A percentile compares a stretch with the other conserved stretches of the same genome.
Evolutionary conservation across 148 eudicot species (phyloP).

Genomic region (Rhododendron kiyosumense): DNA sequence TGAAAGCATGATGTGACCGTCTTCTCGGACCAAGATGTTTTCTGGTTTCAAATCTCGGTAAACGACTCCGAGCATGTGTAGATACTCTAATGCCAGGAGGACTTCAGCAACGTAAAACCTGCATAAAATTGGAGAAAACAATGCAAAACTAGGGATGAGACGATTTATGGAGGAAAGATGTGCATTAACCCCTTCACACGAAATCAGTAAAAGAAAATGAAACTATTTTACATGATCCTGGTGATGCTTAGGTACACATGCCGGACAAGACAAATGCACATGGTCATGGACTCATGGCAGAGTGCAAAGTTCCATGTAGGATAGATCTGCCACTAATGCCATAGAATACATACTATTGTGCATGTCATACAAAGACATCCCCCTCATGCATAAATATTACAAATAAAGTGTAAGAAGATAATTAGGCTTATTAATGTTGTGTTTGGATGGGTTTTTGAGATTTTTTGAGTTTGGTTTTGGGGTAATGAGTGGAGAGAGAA

Average conservation of each 20-base stretch:
- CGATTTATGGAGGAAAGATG: not conserved
- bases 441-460: no score
- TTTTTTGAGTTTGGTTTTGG: no score
- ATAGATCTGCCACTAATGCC: not conserved
- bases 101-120: conserved; percentile 87
- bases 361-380: not conserved
- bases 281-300: not conserved
- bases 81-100: conserved; percentile 76
- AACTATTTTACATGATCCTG: not conserved
- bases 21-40: conserved; percentile 73
- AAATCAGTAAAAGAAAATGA: not conserved
- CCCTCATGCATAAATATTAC: not conserved
- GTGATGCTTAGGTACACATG: not conserved
- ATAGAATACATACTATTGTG: not conserved
- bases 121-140: conserved; percentile 9
- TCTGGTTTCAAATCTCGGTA: conserved; percentile 85
- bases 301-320: not conserved
- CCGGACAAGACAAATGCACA: not conserved
- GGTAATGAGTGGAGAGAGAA: no score
- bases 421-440: no score
- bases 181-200: not conserved
- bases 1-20: conserved; percentile 81
- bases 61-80: conserved; percentile 87
- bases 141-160: not conserved
- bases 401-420: not conserved